Evolutionary conservation across 768 basidiomycete genomes (phyloP).

Genomic region (Hortiboletus campestris): DNA sequence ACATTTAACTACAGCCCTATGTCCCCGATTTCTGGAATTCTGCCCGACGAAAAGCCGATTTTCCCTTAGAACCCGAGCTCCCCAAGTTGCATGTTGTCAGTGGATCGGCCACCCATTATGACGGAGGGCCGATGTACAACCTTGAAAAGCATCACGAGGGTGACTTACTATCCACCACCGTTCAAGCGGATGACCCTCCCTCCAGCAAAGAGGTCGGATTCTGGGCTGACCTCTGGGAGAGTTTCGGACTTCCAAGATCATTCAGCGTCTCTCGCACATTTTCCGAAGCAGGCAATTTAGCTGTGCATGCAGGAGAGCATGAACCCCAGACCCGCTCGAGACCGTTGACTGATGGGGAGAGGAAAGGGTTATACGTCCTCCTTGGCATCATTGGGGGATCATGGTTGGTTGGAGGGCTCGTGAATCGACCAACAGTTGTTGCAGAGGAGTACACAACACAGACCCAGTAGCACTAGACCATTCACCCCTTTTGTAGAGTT

Average conservation of each 20-base stretch:
- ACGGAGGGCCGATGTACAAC: constrained; percentile 47
- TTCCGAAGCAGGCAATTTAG: constrained; percentile 6
- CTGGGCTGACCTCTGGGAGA: constrained; percentile 37
- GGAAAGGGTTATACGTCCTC: constrained; percentile 46
- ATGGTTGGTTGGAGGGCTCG: constrained; percentile 42
- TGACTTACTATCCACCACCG: neutral
- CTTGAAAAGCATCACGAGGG: constrained; percentile 28
- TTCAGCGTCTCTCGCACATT: constrained; percentile 23
- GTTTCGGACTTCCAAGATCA: constrained; percentile 36
- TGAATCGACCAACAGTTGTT: constrained; percentile 13
- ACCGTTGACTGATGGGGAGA: constrained; percentile 43
- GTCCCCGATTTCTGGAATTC: constrained; percentile 60
- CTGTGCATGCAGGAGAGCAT: constrained; percentile 15
- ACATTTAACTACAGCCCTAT: constrained; percentile 46
- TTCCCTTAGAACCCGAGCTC: constrained; percentile 22
- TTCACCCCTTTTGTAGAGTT: constrained; percentile 3
- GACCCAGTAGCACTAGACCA: constrained; percentile 13
- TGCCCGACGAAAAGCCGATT: constrained; percentile 35
- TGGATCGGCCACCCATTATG: constrained; percentile 44
- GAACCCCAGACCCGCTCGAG: constrained; percentile 25
- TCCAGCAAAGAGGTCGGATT: constrained; percentile 20
- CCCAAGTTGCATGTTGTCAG: constrained; percentile 55
- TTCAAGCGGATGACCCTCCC: constrained; percentile 12
- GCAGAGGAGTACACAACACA: constrained; percentile 10
- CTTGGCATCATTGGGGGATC: constrained; percentile 49